A percentile compares a stretch with the other conserved stretches of the same genome.
Conservation (phyloP, 805 yeast species). For the Candida caryicola region DNA sequence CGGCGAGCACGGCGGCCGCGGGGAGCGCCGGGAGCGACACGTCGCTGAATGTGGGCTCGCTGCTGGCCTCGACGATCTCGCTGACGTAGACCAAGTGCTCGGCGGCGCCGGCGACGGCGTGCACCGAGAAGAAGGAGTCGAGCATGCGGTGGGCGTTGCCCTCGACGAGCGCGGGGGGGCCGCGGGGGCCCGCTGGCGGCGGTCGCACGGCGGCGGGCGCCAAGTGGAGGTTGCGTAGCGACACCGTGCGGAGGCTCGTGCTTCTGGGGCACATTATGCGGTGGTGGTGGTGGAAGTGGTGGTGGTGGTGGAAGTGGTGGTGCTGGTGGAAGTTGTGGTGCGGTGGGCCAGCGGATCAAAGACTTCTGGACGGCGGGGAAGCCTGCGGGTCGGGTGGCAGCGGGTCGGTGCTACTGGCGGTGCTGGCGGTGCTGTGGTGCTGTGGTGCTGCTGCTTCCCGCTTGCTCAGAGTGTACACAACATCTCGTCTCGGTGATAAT, state of each 20-base stretch:
- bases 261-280: too few species aligned
- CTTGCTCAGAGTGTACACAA: neutral
- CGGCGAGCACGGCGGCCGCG: slow-evolving; percentile 7
- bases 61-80: slow-evolving; percentile 21
- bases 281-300: too few species aligned
- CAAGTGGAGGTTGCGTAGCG: slow-evolving; percentile 16
- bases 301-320: too few species aligned
- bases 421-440: too few species aligned
- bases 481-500: slow-evolving; percentile 2
- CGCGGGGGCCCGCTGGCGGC: neutral
- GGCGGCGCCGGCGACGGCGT: slow-evolving; percentile 10
- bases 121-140: slow-evolving; percentile 28
- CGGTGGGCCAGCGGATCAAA: too few species aligned
- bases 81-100: slow-evolving; percentile 29
- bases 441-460: neutral
- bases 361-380: too few species aligned
- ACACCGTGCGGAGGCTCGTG: slow-evolving; percentile 12
- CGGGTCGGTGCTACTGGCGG: too few species aligned
- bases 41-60: slow-evolving; percentile 28
- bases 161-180: too few species aligned
- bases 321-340: too few species aligned
- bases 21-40: slow-evolving; percentile 22
- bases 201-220: too few species aligned
- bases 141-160: slow-evolving; percentile 16
- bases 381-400: too few species aligned